Percentiles rank a stretch among this genome's conserved stretches.
Conservation (phyloP, 75 land plant genomes). For the Pinus tabuliformis region DNA sequence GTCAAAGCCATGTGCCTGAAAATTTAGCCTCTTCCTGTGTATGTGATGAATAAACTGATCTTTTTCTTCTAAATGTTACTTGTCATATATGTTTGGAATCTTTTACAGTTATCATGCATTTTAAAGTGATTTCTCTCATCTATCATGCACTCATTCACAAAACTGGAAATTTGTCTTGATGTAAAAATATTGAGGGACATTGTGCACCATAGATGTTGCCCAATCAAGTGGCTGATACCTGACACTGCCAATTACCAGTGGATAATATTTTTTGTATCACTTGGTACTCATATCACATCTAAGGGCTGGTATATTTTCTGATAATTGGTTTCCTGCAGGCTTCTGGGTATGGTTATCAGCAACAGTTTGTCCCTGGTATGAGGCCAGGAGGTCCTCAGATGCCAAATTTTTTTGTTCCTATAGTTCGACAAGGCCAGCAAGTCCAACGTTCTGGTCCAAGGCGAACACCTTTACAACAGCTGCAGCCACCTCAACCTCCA, state of each 20-base stretch:
- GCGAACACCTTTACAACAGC: constrained; percentile 44
- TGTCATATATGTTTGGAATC: not conserved
- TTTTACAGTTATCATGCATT: not conserved
- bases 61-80: not conserved
- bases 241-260: too few relatives aligned
- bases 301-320: too few relatives aligned
- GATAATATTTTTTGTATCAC: too few relatives aligned
- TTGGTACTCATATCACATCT: too few relatives aligned
- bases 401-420: constrained; percentile 79
- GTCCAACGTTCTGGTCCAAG: constrained; percentile 72
- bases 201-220: too few relatives aligned
- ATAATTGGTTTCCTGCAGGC: constrained; percentile 30
- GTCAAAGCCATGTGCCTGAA: too few relatives aligned
- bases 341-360: constrained; percentile 86
- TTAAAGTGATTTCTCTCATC: not conserved
- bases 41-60: not conserved
- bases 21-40: too few relatives aligned
- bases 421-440: constrained; percentile 72
- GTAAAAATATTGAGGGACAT: too few relatives aligned
- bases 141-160: too few relatives aligned
- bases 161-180: too few relatives aligned
- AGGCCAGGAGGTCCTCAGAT: constrained; percentile 75
- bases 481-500: constrained; percentile 41
- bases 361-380: constrained; percentile 81
- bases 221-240: too few relatives aligned